Conservation (phyloP, 2,329 filamentous ascomycete genomes). For the Colletotrichum sansevieriae region DNA sequence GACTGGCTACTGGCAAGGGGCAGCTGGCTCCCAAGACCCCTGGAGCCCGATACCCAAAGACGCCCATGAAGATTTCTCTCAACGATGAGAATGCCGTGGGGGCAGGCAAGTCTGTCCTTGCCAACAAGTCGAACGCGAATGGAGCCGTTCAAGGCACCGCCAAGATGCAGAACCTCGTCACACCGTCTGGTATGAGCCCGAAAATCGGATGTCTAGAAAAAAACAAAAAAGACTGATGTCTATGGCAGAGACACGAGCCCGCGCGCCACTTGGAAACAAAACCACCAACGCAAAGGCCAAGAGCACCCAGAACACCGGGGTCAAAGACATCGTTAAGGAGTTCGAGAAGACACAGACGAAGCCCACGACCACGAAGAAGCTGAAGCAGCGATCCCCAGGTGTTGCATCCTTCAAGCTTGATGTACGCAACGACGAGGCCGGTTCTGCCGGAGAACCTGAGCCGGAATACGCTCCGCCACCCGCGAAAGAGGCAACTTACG, state of each 20-base stretch:
- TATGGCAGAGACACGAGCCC: conserved; percentile 71
- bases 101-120: conserved; percentile 70
- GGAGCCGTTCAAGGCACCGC: conserved; percentile 46
- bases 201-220: conserved; percentile 30
- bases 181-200: conserved; percentile 40
- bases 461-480: conserved; percentile 91
- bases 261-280: conserved; percentile 91
- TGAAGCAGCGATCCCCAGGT: conserved; percentile 68
- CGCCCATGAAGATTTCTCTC: conserved; percentile 80
- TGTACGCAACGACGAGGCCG: conserved; percentile 67
- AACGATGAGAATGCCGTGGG: conserved; percentile 87
- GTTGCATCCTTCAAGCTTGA: conserved; percentile 72
- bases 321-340: conserved; percentile 69
- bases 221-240: conserved; percentile 13
- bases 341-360: conserved; percentile 73
- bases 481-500: conserved; percentile 73
- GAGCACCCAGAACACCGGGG: conserved; percentile 74
- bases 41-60: conserved; percentile 81
- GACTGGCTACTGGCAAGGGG: conserved; percentile 41
- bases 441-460: conserved; percentile 72
- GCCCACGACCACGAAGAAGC: conserved; percentile 70
- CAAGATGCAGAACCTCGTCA: conserved; percentile 42
- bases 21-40: conserved; percentile 81
- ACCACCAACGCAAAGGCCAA: conserved; percentile 93
- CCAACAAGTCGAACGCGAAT: conserved; percentile 66